These are phyloP conservation scores for Mimosa pudica DNA, from an alignment of 306 rosid genomes.

Conservation along the genomic window DNA sequence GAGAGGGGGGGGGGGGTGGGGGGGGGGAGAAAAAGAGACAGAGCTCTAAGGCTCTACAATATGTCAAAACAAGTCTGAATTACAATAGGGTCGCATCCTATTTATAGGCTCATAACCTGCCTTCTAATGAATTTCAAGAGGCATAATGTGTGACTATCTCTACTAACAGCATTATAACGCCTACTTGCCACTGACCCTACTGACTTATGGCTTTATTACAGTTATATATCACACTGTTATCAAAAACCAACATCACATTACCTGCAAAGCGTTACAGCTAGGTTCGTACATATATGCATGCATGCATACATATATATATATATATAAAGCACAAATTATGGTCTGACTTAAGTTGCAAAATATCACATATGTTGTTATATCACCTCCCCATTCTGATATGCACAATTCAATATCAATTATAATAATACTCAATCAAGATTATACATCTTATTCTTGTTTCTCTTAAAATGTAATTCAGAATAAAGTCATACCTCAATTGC, in stretches of 20 bases:
- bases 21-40: too few relatives aligned
- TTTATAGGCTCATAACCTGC: too few relatives aligned
- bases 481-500: conserved; percentile 79
- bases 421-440: background rate
- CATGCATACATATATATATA: background rate
- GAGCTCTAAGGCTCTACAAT: too few relatives aligned
- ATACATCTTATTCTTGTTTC: background rate
- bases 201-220: too few relatives aligned
- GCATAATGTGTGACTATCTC: too few relatives aligned
- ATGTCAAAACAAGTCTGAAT: too few relatives aligned
- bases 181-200: background rate
- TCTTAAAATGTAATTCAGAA: background rate
- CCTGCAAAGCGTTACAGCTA: background rate
- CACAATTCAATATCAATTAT: background rate
- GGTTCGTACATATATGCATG: background rate
- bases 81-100: too few relatives aligned
- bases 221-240: too few relatives aligned
- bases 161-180: too few relatives aligned
- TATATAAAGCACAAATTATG: background rate
- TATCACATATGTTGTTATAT: background rate
- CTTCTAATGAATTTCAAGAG: too few relatives aligned
- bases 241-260: background rate
- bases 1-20: too few relatives aligned
- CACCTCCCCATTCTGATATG: background rate
- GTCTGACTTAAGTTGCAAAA: background rate